Evolutionary conservation across 208 protist species (phyloP).

Genomic region (Vickermania ingenoplastis): DNA sequence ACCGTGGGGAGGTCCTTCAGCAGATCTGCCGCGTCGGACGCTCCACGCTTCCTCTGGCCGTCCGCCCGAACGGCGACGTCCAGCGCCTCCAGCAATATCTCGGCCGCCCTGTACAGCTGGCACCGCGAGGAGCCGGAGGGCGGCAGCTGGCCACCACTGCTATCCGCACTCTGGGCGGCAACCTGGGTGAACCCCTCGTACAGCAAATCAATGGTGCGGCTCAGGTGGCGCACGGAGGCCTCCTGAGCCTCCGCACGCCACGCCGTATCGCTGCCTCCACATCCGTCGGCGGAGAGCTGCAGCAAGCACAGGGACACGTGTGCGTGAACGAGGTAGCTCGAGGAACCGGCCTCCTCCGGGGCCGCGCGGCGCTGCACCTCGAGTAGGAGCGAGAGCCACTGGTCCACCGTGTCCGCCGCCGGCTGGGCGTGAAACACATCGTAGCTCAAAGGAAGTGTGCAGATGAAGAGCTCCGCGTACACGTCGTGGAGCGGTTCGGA

Average conservation of each 20-base stretch:
- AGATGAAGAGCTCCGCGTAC: background rate
- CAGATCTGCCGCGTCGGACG: constrained; percentile 12
- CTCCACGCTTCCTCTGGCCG: constrained; percentile 7
- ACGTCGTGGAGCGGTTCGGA: background rate
- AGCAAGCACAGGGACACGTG: background rate
- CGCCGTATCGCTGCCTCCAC: no score
- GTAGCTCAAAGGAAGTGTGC: background rate
- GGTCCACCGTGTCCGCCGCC: background rate
- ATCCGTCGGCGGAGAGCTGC: background rate
- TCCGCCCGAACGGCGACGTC: background rate
- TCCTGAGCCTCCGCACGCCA: background rate
- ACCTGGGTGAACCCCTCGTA: background rate
- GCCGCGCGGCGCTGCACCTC: background rate
- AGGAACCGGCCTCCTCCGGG: background rate
- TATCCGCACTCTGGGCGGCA: background rate
- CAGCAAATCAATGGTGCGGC: background rate
- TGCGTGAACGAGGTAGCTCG: background rate
- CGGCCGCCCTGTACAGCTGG: background rate
- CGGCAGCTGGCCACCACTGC: background rate
- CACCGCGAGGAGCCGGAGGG: background rate
- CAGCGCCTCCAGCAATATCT: constrained; percentile 2
- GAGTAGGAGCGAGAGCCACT: background rate
- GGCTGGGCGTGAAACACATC: background rate
- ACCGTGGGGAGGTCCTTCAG: constrained; percentile 23
- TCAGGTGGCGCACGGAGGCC: background rate